Evolutionary conservation across 2,329 filamentous ascomycete genomes (phyloP).

Genomic region (Fusarium zealandicum): DNA sequence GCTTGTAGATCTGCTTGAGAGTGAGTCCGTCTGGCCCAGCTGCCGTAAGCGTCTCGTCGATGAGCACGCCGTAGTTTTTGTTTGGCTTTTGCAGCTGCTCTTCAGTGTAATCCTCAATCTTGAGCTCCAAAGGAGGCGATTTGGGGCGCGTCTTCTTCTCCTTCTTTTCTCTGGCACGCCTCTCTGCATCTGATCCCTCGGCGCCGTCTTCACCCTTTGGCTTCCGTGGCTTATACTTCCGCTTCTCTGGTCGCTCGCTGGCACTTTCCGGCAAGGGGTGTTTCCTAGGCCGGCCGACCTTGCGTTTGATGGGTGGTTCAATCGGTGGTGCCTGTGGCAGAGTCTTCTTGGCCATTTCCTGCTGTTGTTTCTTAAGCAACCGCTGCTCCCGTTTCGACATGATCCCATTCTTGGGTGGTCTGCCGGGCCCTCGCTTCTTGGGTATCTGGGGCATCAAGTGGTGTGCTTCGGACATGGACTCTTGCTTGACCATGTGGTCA

Average conservation of each 20-base stretch:
- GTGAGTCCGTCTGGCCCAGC: slow-evolving; percentile 62
- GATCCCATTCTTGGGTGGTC: slow-evolving; percentile 82
- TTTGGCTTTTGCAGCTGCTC: slow-evolving; percentile 67
- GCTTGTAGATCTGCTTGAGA: slow-evolving; percentile 69
- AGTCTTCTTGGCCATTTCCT: slow-evolving; percentile 59
- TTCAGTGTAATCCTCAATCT: slow-evolving; percentile 62
- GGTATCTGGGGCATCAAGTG: slow-evolving; percentile 55
- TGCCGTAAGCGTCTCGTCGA: slow-evolving; percentile 65
- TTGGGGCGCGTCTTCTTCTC: slow-evolving; percentile 66
- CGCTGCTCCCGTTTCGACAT: slow-evolving; percentile 81
- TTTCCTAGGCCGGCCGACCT: slow-evolving; percentile 70
- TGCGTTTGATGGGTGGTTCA: slow-evolving; percentile 65
- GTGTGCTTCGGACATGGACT: slow-evolving; percentile 44
- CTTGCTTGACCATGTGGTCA: slow-evolving; percentile 41
- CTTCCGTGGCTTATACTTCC: slow-evolving; percentile 71
- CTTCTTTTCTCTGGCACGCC: slow-evolving; percentile 64
- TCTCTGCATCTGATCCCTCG: slow-evolving; percentile 64
- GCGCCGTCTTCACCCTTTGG: slow-evolving; percentile 60
- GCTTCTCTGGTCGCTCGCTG: slow-evolving; percentile 64
- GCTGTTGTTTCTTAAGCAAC: slow-evolving; percentile 64
- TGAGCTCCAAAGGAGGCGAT: slow-evolving; percentile 65
- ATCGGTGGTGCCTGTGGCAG: slow-evolving; percentile 55
- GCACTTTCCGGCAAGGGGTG: slow-evolving; percentile 66
- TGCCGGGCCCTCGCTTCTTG: slow-evolving; percentile 78
- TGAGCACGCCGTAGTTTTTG: slow-evolving; percentile 68